These are phyloP conservation scores for Arthrinium phaeospermum DNA, from an alignment of 2,329 filamentous ascomycete species.

Conservation along the genomic window DNA sequence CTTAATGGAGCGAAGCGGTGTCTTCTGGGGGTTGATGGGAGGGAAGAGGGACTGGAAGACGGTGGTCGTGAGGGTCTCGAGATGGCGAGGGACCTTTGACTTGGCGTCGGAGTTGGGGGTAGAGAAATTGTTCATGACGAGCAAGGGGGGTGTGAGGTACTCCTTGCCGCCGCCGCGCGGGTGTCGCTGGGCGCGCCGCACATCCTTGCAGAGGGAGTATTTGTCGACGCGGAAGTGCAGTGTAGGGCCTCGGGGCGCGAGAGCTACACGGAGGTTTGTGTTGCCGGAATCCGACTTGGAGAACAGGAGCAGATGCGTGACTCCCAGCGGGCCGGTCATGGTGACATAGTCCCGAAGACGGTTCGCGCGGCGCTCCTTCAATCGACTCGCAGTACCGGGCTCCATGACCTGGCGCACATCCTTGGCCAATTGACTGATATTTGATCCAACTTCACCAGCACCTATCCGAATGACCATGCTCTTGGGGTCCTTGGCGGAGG, in stretches of 20 bases:
- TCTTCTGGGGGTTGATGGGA: slow-evolving; percentile 89
- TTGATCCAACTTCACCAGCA: slow-evolving; percentile 89
- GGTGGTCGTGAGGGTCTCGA: slow-evolving; percentile 90
- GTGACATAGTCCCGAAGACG: slow-evolving; percentile 89
- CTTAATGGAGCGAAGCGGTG: slow-evolving; percentile 89
- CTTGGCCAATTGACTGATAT: slow-evolving; percentile 86
- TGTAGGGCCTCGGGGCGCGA: slow-evolving; percentile 89
- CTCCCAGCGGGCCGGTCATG: slow-evolving; percentile 93
- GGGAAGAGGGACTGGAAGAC: slow-evolving; percentile 97
- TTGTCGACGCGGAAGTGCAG: slow-evolving; percentile 93
- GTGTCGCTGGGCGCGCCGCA: slow-evolving; percentile 81
- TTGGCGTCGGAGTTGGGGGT: slow-evolving; percentile 65
- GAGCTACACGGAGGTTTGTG: slow-evolving; percentile 86
- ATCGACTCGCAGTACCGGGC: slow-evolving; percentile 84
- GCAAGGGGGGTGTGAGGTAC: slow-evolving; percentile 81
- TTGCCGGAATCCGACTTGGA: slow-evolving; percentile 89
- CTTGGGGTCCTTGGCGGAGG: slow-evolving; percentile 77
- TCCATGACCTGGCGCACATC: slow-evolving; percentile 96
- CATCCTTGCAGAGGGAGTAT: slow-evolving; percentile 92
- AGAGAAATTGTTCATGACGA: slow-evolving; percentile 98
- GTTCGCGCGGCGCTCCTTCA: slow-evolving; percentile 91
- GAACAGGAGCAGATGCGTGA: slow-evolving; percentile 92
- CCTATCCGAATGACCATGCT: slow-evolving; percentile 99
- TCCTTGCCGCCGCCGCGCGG: slow-evolving; percentile 84
- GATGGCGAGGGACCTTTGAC: slow-evolving; percentile 84